phyloP scores from a whole-genome alignment of 306 rosid species.

The Ochetophila trinervis region DNA sequence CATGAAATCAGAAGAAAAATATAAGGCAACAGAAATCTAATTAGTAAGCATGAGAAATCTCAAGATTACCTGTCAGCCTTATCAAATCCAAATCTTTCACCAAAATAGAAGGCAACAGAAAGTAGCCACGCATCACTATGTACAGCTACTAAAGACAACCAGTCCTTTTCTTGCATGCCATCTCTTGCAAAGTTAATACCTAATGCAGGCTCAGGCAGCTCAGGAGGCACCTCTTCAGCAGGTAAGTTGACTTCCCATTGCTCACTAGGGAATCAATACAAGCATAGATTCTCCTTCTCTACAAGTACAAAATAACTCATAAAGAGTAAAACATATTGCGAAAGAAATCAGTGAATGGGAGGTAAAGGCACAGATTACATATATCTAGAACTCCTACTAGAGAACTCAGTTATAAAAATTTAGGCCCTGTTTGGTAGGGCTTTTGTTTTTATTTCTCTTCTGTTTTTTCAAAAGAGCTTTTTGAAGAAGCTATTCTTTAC shows the following conservation, averaged over 20 bases:
- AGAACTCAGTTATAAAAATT: neutral
- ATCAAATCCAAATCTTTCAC: constrained; percentile 91
- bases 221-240: constrained; percentile 97
- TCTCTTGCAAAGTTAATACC: constrained; percentile 97
- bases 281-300: constrained; percentile 94
- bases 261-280: constrained; percentile 83
- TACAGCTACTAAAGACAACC: constrained; percentile 88
- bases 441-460: too few species aligned
- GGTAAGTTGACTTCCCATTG: constrained; percentile 98
- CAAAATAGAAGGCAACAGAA: constrained; percentile 87
- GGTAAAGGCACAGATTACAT: constrained; percentile 3
- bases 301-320: constrained; percentile 30
- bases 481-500: too few species aligned
- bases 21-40: neutral
- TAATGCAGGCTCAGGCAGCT: constrained; percentile 90
- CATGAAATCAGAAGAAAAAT: too few species aligned
- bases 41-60: neutral
- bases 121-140: constrained; percentile 97
- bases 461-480: too few species aligned
- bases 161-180: constrained; percentile 89
- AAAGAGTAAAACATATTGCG: constrained; percentile 18
- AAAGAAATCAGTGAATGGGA: constrained; percentile 6
- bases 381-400: neutral
- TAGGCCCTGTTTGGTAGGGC: too few species aligned
- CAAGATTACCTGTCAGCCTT: constrained; percentile 62